Evolutionary conservation across 2,329 filamentous ascomycete genomes (phyloP), one percentile per base, ranked within the genome.

Genomic region (Nemania sp.): DNA sequence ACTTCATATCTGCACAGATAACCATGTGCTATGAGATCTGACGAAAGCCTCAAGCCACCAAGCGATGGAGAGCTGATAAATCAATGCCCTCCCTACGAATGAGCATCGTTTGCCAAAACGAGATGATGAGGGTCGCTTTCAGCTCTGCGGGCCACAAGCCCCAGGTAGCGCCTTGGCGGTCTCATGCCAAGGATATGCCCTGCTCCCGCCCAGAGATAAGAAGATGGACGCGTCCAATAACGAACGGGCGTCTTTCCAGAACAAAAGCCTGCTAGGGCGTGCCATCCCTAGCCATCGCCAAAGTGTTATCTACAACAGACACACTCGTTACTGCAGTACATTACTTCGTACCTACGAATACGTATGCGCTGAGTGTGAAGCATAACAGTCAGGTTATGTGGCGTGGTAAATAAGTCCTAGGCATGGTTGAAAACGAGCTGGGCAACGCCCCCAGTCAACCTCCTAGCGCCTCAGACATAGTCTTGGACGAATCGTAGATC

Each of bases 121-220:
- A 52, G 46, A 25, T 39, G 40, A 29, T 29, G 25, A n/a, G n/a
- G n/a, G 25, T 25, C 18, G 3, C 42, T 57, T 60, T 63, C 61
- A 63, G 61, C 61, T 63, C 42, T 55, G 43, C 32, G 20, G 20
- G 29, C 54, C 45, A n/a, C 49, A 37, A 29, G 43, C 25, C 45
- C 45, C 35, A 20, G 54, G 29, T 42, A 5, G 40, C 42, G 25
- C 18, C 57, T 18, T 49, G 52, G 59, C 49, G 48, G 55, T 48
- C 39, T 34, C 43, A 11, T 6, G 62, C 62, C 62, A 65, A 65
- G 62, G 20, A 17, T 32, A 55, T 20, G 29, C 62, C 55, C 55
- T 65, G 56, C 18, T 20, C 35, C 34, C 46, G 62, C 59, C 62
- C 53, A 65, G 62, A 65, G 62, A 65, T 65, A 65, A 65, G 62